Percentiles rank a stretch among this genome's conserved stretches.
Conservation (phyloP, 225 moss, liverwort and hornwort species). For the Physcomitrellopsis africana region DNA sequence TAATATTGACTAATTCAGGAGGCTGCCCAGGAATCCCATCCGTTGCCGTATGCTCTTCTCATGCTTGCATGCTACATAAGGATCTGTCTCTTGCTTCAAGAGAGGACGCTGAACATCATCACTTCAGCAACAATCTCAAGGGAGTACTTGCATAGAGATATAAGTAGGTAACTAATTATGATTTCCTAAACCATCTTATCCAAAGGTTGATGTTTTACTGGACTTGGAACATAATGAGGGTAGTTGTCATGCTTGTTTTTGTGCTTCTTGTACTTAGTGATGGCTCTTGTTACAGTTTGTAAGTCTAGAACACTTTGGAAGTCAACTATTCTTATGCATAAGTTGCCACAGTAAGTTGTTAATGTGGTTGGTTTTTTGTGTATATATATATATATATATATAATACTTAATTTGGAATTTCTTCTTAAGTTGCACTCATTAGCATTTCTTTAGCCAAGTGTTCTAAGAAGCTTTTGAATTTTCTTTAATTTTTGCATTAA, state of each 20-base stretch:
- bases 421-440: too few species aligned
- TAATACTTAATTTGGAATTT: too few species aligned
- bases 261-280: constrained; percentile 18
- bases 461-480: too few species aligned
- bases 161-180: constrained; percentile 38
- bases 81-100: constrained; percentile 21
- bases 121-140: constrained; percentile 41
- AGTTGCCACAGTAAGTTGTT: too few species aligned
- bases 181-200: constrained; percentile 20
- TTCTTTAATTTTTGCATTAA: too few species aligned
- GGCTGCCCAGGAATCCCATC: constrained; percentile 6
- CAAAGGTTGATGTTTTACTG: background rate
- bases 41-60: constrained; percentile 18
- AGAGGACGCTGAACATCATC: constrained; percentile 31
- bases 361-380: too few species aligned
- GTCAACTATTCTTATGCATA: background rate
- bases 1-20: constrained; percentile 19
- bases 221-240: constrained; percentile 15
- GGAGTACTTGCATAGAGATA: constrained; percentile 35
- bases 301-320: background rate
- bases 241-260: constrained; percentile 25
- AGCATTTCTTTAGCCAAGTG: too few species aligned
- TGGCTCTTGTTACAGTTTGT: background rate
- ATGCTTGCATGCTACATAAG: constrained; percentile 23
- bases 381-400: too few species aligned